Percentiles rank a stretch among this genome's conserved stretches.
phyloP scores from a whole-genome alignment of 2,329 filamentous ascomycete genomes.

The Fragosphaeria purpurea region DNA sequence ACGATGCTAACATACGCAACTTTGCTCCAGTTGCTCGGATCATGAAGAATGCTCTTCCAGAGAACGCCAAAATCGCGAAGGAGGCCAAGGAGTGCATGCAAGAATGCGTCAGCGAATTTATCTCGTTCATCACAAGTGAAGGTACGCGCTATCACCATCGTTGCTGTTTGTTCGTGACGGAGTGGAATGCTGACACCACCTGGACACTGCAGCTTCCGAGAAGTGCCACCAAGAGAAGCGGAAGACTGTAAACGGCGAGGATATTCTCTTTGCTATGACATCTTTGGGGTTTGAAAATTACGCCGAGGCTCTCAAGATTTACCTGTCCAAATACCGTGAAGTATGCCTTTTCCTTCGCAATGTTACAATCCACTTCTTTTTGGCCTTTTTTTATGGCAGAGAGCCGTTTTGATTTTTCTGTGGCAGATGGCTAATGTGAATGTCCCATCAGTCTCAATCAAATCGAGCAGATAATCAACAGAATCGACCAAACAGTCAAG shows the following conservation, averaged over 20 bases:
- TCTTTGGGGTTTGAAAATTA: slow-evolving; percentile 99
- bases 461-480: slow-evolving; percentile 52
- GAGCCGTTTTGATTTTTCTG: too few relatives aligned
- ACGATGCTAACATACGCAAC: slow-evolving; percentile 90
- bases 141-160: slow-evolving; percentile 46
- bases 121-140: slow-evolving; percentile 98
- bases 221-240: slow-evolving; percentile 99
- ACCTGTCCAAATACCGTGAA: slow-evolving; percentile 94
- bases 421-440: not conserved
- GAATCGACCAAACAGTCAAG: slow-evolving; percentile 42
- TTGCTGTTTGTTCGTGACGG: too few relatives aligned
- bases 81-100: slow-evolving; percentile 99
- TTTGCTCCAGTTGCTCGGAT: slow-evolving; percentile 95
- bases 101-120: slow-evolving; percentile 99
- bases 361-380: not conserved
- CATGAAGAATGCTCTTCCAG: slow-evolving; percentile 95
- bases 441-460: slow-evolving; percentile 58
- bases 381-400: not conserved
- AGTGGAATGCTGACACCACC: too few relatives aligned
- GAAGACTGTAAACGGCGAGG: slow-evolving; percentile 98
- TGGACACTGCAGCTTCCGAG: slow-evolving; percentile 65
- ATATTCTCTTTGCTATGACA: slow-evolving; percentile 98
- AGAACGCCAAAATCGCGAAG: slow-evolving; percentile 98
- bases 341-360: slow-evolving; percentile 43
- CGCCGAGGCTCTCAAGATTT: slow-evolving; percentile 94